Evolutionary conservation across 2,329 filamentous ascomycete genomes (phyloP).

Genomic region (Arthrobotrys megalospora): DNA sequence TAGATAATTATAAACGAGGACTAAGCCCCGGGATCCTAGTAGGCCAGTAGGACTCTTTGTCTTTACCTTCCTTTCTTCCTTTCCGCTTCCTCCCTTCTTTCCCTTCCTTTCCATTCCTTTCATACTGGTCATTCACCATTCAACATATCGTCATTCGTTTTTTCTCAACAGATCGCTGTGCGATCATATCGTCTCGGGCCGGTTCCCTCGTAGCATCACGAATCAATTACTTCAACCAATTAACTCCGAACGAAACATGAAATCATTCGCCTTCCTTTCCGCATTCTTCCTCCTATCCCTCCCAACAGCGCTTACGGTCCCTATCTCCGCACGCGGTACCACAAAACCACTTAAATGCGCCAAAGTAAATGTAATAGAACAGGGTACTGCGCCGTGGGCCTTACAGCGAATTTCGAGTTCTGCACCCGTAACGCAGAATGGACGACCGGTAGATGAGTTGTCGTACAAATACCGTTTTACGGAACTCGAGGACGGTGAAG

Average conservation of each 20-base stretch:
- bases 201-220: slow-evolving; percentile 31
- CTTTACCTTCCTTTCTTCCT: background rate
- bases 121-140: slow-evolving; percentile 26
- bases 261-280: background rate
- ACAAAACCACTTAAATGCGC: background rate
- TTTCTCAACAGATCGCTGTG: slow-evolving; percentile 11
- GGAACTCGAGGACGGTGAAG: slow-evolving; percentile 9
- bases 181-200: slow-evolving; percentile 23
- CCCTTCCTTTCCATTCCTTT: background rate
- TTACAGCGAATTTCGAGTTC: slow-evolving; percentile 65
- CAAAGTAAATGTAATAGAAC: slow-evolving; percentile 36
- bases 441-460: slow-evolving; percentile 64
- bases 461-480: slow-evolving; percentile 67
- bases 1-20: slow-evolving; percentile 65
- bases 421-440: slow-evolving; percentile 63
- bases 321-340: background rate
- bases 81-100: background rate
- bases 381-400: slow-evolving; percentile 62
- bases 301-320: background rate
- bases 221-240: background rate
- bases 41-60: background rate
- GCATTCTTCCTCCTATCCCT: background rate
- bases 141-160: slow-evolving; percentile 10
- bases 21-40: background rate
- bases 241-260: slow-evolving; percentile 5